A percentile compares a stretch with the other conserved stretches of the same genome.
These are phyloP conservation scores for Arbutus unedo DNA, from an alignment of 148 eudicot genomes.

Conservation along the genomic window DNA sequence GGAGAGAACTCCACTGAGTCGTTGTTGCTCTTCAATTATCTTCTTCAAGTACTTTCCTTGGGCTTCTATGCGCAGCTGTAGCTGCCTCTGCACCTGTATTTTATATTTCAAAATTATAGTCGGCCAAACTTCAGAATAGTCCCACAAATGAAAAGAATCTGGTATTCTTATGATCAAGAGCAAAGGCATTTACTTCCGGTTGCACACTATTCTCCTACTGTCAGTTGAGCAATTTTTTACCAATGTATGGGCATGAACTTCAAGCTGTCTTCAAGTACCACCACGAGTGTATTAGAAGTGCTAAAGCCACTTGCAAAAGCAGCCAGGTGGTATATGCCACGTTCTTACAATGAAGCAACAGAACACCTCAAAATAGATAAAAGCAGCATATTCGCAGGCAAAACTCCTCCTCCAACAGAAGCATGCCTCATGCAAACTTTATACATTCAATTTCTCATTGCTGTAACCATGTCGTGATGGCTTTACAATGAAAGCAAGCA, in stretches of 20 bases:
- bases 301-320: background rate
- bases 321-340: background rate
- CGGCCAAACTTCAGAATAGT: background rate
- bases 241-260: background rate
- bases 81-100: conserved; percentile 60
- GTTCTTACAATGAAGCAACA: background rate
- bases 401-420: background rate
- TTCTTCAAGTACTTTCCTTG: conserved; percentile 61
- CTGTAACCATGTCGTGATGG: background rate
- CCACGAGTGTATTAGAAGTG: background rate
- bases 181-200: background rate
- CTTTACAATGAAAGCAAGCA: background rate
- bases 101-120: background rate
- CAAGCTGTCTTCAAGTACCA: background rate
- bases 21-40: conserved; percentile 62
- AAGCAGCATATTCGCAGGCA: background rate
- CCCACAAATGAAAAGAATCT: background rate
- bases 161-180: background rate
- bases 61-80: conserved; percentile 66
- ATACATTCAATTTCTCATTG: background rate
- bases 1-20: conserved; percentile 42
- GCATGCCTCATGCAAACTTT: background rate
- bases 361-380: background rate
- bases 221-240: background rate
- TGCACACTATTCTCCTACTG: background rate